Base-by-base conservation (phyloP, 352 stramenopile species). In the Halophytophthora batemanensis region DNA sequence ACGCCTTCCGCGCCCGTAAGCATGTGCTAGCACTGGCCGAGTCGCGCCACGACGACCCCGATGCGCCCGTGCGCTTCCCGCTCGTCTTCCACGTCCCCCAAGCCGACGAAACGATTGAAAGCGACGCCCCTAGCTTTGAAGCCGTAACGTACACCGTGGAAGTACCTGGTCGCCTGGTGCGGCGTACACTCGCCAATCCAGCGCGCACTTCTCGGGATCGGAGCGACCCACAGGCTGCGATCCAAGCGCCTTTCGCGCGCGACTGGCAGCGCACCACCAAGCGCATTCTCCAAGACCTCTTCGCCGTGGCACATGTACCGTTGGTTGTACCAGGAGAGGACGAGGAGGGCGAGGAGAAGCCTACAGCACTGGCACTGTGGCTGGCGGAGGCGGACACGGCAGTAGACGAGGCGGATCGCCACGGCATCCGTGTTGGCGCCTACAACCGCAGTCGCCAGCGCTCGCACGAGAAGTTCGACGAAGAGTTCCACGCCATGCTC, bases 211-310 rank as follows among this genome's bases (percentile, higher is more conserved):
- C 61, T 10, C 61, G 48, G 35, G 37, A 28, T 18, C 57, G 50
- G 13, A 50, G 49, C 10, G 71, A 73, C 14, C 58, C 60, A 3
- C 61, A 58, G 25, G 49, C 72, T 31, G 74, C 71, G 5, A 22
- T 76, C 23, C 58, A 71, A 31, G 60, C 72, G 19, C 77, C 75
- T 2, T 77, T 91, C 37, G 75, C 77, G 10, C 64, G 72, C 19
- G 74, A 82, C 41, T 91, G 80, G 80, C 77, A 87, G 49, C 75
- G 74, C 28, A 74, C 59, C 15, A 89, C 80, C 8, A 83, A 79
- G 53, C 66, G 57, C 36, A 74, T 82, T 33, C 46, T 91, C 12
- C 50, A 76, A 37, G 74, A 87, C 44, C 58, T 91, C 29, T 86
- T 87, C 51, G 56, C 71, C 14, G 53, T 83, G n/a, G 70, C 74